Conservation (phyloP, 1,139 yeast species). For the Pichia sp. region DNA sequence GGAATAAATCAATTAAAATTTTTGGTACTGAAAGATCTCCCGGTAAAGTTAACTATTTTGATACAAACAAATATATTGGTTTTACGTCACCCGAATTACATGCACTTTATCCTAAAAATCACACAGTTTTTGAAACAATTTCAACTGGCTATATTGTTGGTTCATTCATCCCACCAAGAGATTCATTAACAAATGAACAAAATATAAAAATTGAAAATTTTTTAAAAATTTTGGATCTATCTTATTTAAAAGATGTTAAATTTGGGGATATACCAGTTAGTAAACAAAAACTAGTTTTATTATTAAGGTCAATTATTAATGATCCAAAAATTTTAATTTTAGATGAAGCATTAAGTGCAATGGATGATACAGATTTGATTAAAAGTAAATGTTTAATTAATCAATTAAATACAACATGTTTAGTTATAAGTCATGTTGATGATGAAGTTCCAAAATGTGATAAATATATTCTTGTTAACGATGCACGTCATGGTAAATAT, state of each 20-base stretch:
- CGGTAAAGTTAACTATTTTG: conserved; percentile 73
- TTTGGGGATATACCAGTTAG: conserved; percentile 59
- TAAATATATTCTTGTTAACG: conserved; percentile 38
- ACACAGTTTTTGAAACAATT: conserved; percentile 53
- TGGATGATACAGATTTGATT: conserved; percentile 63
- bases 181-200: conserved; percentile 33
- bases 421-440: conserved; percentile 72
- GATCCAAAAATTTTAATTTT: conserved; percentile 71
- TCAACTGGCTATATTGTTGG: conserved; percentile 75
- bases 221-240: conserved; percentile 32
- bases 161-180: conserved; percentile 39
- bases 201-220: conserved; percentile 31
- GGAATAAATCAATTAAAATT: conserved; percentile 66
- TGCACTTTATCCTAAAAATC: conserved; percentile 60
- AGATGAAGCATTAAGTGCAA: conserved; percentile 91
- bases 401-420: conserved; percentile 51
- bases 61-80: conserved; percentile 74
- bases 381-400: conserved; percentile 63
- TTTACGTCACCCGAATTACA: conserved; percentile 90
- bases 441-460: conserved; percentile 57
- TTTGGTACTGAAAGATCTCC: conserved; percentile 65
- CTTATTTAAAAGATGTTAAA: conserved; percentile 30
- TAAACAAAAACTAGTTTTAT: conserved; percentile 72
- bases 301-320: conserved; percentile 70
- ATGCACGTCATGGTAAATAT: conserved; percentile 27